Conservation (phyloP, 73 alveolate genomes). For the Stentor coeruleus region DNA sequence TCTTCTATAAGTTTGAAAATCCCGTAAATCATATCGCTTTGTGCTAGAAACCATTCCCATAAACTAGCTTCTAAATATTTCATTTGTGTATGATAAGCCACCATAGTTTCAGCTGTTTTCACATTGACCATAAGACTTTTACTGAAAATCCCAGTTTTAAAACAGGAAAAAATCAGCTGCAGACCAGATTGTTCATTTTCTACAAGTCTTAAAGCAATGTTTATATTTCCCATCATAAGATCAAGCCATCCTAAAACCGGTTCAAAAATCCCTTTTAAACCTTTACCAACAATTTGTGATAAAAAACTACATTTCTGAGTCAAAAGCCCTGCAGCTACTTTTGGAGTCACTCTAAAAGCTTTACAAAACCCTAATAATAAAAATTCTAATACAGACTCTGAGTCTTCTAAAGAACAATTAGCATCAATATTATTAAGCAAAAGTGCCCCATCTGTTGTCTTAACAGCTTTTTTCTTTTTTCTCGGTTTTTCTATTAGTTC, state of each 20-base stretch:
- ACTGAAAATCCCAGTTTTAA: conserved; percentile 3
- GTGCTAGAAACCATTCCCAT: neutral
- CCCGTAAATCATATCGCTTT: neutral
- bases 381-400: conserved; percentile 49
- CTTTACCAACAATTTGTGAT: conserved; percentile 51
- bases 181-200: neutral
- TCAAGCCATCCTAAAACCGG: conserved; percentile 63
- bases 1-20: no score
- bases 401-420: conserved; percentile 38
- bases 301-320: conserved; percentile 56
- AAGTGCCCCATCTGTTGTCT: conserved; percentile 35
- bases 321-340: conserved; percentile 65
- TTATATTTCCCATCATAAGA: conserved; percentile 22
- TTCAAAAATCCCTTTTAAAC: conserved; percentile 65
- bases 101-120: neutral
- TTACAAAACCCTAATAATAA: conserved; percentile 55
- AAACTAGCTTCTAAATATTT: neutral
- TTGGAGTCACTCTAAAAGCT: conserved; percentile 54
- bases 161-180: neutral
- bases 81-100: neutral
- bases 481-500: neutral
- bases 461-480: neutral
- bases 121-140: neutral
- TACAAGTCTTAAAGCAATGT: neutral
- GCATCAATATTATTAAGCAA: conserved; percentile 19